Evolutionary conservation across 805 yeast genomes (phyloP), one percentile per base, ranked within the genome.

Genomic region (Tetrapisispora phaffii): DNA sequence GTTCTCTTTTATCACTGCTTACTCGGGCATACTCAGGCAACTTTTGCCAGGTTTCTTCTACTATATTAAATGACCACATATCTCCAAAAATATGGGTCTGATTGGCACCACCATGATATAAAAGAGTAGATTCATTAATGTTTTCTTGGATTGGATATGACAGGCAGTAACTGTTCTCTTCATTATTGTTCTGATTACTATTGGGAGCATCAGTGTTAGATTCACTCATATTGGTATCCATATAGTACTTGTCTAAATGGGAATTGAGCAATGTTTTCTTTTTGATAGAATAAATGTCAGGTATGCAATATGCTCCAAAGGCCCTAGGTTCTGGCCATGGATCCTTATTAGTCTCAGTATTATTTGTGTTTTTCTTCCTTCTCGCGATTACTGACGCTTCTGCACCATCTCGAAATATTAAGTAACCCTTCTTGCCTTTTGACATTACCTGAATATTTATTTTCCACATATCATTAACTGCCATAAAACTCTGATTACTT

Each of bases 1-100:
- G 24, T 43, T 43, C 33, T 44, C 56, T 38, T 44, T 42, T 43
- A 12, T 38, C 41, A 12, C 7, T 28, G n/a, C 41, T 38, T 21
- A 28, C 24, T 38, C 10, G 24, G 38, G 41, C 49, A 37, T 31
- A 56, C 2, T 50, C 46, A 12, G 39, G 50, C 31, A 47, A 47
- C 36, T 44, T 44, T 17, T 44, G 46, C 80, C 80, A 76, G 3
- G 55, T 54, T 45, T 71, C 76, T 2, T 60, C 51, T 17, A 66
- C 65, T 17, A 75, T 49, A 51, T 73, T 71, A 48, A 72, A 75
- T 60, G 68, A 63, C 80, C 80, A 76, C 50, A 68, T 50, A 56
- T 75, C 80, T 22, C 74, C 74, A 20, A 62, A 56, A 4, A 74
- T 67, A 22, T 65, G 57, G 7, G 45, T 39, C 6, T 56, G 54